Conservation (phyloP, 345 rosid species). For the Lepidium didymum region DNA sequence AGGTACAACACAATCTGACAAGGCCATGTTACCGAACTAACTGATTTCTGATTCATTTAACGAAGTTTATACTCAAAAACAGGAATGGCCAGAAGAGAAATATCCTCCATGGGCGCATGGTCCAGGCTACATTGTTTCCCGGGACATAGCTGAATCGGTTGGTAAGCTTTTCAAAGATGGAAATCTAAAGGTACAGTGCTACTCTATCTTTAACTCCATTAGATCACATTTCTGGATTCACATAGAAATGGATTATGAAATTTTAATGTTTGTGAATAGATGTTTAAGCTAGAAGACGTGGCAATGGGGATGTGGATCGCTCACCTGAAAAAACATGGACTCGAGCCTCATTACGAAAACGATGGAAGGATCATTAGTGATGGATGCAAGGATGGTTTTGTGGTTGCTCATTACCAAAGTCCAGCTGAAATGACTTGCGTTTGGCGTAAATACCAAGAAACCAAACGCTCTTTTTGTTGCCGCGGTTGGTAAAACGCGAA, state of each 20-base stretch:
- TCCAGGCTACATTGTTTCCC: conserved; percentile 84
- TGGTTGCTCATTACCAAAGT: conserved; percentile 92
- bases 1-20: conserved; percentile 43
- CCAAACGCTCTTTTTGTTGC: conserved; percentile 65
- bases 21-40: not conserved
- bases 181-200: conserved; percentile 51
- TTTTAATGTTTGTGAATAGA: conserved; percentile 36
- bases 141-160: conserved; percentile 69
- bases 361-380: conserved; percentile 61
- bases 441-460: conserved; percentile 88
- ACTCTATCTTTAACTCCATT: not conserved
- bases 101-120: conserved; percentile 97
- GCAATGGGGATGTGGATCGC: conserved; percentile 98
- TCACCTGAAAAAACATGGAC: conserved; percentile 59
- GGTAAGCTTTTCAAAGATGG: conserved; percentile 47
- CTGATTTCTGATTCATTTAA: not conserved
- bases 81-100: conserved; percentile 81
- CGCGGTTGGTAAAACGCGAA: conserved; percentile 35
- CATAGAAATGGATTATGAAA: not conserved
- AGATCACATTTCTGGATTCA: not conserved
- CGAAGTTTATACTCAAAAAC: not conserved
- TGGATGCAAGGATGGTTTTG: conserved; percentile 82
- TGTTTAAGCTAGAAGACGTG: conserved; percentile 97
- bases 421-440: conserved; percentile 87
- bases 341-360: conserved; percentile 53